These are phyloP conservation scores for Barnettozyma populi DNA, from an alignment of 805 yeast species.

Conservation along the genomic window DNA sequence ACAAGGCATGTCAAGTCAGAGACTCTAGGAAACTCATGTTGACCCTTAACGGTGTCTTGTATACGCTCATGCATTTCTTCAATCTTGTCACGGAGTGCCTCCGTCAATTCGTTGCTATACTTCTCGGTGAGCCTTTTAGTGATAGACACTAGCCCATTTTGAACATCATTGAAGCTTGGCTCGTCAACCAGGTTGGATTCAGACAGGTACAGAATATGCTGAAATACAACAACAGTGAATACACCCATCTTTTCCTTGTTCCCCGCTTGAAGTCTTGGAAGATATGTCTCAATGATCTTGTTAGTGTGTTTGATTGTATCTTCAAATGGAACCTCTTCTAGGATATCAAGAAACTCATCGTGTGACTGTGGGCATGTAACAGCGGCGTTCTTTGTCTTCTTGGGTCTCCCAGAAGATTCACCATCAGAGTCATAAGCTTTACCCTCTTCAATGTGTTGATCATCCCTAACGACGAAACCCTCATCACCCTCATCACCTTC, in stretches of 20 bases:
- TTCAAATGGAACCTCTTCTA: conserved; percentile 31
- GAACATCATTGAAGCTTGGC: conserved; percentile 29
- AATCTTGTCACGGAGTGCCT: conserved; percentile 53
- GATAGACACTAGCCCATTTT: conserved; percentile 39
- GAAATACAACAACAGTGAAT: conserved; percentile 58
- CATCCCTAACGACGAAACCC: conserved; percentile 35
- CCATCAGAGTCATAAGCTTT: conserved; percentile 12
- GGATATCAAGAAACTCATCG: conserved; percentile 34
- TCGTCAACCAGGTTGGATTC: conserved; percentile 33
- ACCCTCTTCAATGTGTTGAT: conserved; percentile 20
- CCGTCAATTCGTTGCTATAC: conserved; percentile 60
- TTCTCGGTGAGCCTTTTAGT: conserved; percentile 58
- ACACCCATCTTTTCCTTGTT: conserved; percentile 68
- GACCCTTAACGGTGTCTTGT: conserved; percentile 23
- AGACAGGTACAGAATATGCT: conserved; percentile 51
- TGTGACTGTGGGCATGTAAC: conserved; percentile 45
- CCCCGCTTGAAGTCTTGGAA: conserved; percentile 76
- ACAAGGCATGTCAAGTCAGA: conserved; percentile 65
- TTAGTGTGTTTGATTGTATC: conserved; percentile 46
- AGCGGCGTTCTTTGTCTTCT: conserved; percentile 11
- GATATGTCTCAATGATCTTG: conserved; percentile 53
- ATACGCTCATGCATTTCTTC: conserved; percentile 51
- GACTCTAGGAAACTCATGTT: conserved; percentile 32
- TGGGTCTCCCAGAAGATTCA: conserved; percentile 1
- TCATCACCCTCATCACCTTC: conserved; percentile 37